Evolutionary conservation across 768 basidiomycete genomes (phyloP).

Genomic region (Lactifluus piperatus): DNA sequence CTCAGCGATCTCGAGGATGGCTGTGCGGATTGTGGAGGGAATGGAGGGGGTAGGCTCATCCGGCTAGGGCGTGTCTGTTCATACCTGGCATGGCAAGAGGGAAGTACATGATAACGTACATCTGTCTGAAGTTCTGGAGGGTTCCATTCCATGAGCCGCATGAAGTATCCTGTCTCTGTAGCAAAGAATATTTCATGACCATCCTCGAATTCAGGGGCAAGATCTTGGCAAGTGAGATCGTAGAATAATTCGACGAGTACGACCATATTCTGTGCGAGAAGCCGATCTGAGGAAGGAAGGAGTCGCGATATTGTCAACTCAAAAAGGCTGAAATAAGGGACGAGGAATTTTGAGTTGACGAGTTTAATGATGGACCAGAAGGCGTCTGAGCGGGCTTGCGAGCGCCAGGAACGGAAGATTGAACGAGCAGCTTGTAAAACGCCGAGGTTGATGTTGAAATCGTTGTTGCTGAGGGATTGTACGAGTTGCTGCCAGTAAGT

Average conservation of each 20-base stretch:
- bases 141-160: conserved; percentile 77
- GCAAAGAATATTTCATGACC: conserved; percentile 76
- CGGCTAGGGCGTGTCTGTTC: conserved; percentile 34
- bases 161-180: conserved; percentile 58
- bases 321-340: conserved; percentile 80
- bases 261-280: conserved; percentile 66
- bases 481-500: conserved; percentile 61
- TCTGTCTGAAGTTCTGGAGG: conserved; percentile 58
- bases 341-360: conserved; percentile 75
- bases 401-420: conserved; percentile 91
- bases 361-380: conserved; percentile 90
- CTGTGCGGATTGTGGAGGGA: conserved; percentile 84
- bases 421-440: conserved; percentile 93
- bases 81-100: neutral
- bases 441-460: conserved; percentile 81
- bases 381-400: conserved; percentile 77
- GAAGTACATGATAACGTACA: conserved; percentile 36
- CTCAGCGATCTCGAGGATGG: conserved; percentile 86
- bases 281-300: conserved; percentile 33
- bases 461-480: conserved; percentile 62
- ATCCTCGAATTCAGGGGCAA: conserved; percentile 93
- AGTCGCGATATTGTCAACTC: conserved; percentile 50
- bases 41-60: conserved; percentile 80
- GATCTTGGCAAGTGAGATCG: conserved; percentile 91
- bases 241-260: conserved; percentile 83